A percentile compares a stretch with the other conserved stretches of the same genome.
These are phyloP conservation scores for Allium fistulosum DNA, from an alignment of 106 monocot genomes.

Conservation along the genomic window DNA sequence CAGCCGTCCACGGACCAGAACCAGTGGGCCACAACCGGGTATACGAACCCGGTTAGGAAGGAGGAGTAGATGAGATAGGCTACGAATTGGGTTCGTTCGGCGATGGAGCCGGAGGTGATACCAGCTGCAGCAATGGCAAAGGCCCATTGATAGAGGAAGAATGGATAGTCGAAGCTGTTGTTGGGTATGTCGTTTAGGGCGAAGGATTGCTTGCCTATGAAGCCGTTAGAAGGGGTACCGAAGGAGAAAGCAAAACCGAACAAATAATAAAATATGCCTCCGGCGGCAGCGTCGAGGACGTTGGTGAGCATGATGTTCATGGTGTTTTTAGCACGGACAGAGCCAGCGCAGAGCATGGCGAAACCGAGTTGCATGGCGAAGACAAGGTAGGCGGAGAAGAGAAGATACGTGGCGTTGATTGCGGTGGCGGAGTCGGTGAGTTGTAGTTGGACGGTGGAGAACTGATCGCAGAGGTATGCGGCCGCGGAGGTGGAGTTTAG, in stretches of 20 bases:
- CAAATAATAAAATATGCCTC: slow-evolving; percentile 81
- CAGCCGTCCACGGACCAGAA: slow-evolving; percentile 25
- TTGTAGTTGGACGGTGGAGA: background rate
- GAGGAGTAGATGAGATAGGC: slow-evolving; percentile 23
- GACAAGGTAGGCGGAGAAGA: slow-evolving; percentile 90
- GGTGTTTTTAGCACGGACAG: slow-evolving; percentile 89
- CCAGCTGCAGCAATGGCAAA: slow-evolving; percentile 69
- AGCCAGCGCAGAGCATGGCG: slow-evolving; percentile 96
- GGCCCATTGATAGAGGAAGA: slow-evolving; percentile 71
- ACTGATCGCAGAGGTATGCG: slow-evolving; percentile 10
- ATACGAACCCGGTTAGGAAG: slow-evolving; percentile 21
- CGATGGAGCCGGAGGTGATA: slow-evolving; percentile 26
- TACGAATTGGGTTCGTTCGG: slow-evolving; percentile 21
- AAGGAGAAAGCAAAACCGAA: slow-evolving; percentile 83
- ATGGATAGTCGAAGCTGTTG: slow-evolving; percentile 33
- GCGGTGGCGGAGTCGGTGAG: slow-evolving; percentile 21
- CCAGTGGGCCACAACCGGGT: slow-evolving; percentile 20
- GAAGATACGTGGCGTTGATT: slow-evolving; percentile 62
- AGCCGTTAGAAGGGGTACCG: slow-evolving; percentile 41
- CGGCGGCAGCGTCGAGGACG: slow-evolving; percentile 87
- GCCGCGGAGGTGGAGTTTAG: slow-evolving; percentile 9
- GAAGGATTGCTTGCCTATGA: slow-evolving; percentile 29
- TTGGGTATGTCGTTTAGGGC: slow-evolving; percentile 9
- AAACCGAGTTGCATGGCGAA: slow-evolving; percentile 98
- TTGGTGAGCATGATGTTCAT: slow-evolving; percentile 99